These are phyloP conservation scores for Chloranthus sessilifolius DNA, from an alignment of 164 flowering plant species.

Conservation along the genomic window DNA sequence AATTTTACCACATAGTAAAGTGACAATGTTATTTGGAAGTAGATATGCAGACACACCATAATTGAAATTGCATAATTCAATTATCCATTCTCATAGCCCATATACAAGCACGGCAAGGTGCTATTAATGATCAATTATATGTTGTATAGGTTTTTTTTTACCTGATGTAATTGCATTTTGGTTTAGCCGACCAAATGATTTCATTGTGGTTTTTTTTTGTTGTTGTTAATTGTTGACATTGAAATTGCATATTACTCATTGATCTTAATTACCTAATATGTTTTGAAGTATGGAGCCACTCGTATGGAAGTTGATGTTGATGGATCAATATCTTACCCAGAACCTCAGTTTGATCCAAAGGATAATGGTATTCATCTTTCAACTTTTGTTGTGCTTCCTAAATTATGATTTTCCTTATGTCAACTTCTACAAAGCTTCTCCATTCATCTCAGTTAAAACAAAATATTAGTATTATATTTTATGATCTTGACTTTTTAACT, in stretches of 20 bases:
- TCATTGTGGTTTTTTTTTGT: neutral
- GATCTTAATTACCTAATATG: constrained; percentile 12
- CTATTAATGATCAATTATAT: neutral
- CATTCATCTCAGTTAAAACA: too few species aligned
- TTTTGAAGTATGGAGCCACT: constrained; percentile 76
- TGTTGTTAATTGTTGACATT: constrained; percentile 6
- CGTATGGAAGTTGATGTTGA: constrained; percentile 76
- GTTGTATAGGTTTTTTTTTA: constrained; percentile 1
- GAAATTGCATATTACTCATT: neutral
- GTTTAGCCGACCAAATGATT: neutral
- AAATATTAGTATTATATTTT: too few species aligned
- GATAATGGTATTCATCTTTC: constrained; percentile 36
- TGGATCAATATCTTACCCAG: constrained; percentile 67
- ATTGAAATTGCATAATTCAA: neutral
- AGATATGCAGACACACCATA: neutral
- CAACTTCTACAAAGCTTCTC: too few species aligned
- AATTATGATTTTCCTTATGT: neutral
- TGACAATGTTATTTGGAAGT: neutral
- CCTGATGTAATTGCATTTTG: neutral
- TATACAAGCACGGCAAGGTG: neutral
- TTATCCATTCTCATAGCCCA: neutral
- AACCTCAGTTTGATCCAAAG: constrained; percentile 38
- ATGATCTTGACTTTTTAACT: too few species aligned
- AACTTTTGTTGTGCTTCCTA: neutral
- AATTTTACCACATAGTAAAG: too few species aligned